Evolutionary conservation across 306 rosid species (phyloP).

Genomic region (Hippophae tibetana): DNA sequence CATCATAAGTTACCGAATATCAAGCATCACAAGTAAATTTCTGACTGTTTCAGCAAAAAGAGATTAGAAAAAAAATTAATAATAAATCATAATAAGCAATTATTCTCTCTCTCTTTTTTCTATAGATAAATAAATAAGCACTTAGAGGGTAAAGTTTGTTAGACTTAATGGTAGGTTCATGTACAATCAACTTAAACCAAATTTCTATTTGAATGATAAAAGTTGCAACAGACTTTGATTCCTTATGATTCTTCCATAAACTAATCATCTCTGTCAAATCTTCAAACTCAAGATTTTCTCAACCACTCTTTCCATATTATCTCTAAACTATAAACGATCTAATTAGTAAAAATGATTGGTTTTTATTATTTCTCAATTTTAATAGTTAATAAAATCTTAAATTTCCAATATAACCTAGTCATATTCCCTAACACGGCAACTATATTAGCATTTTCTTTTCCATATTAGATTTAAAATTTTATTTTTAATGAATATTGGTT

Average conservation of each 20-base stretch:
- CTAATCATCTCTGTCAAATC: slow-evolving; percentile 24
- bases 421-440: too few species aligned
- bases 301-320: slow-evolving; percentile 22
- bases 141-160: not conserved
- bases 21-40: too few species aligned
- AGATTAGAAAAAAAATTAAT: too few species aligned
- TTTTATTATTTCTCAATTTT: not conserved
- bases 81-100: too few species aligned
- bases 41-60: too few species aligned
- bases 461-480: too few species aligned
- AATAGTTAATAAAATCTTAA: too few species aligned
- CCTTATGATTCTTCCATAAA: slow-evolving; percentile 27
- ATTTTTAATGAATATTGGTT: too few species aligned
- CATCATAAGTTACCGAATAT: too few species aligned
- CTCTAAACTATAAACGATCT: slow-evolving; percentile 12
- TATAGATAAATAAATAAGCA: slow-evolving; percentile 8
- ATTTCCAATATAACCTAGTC: too few species aligned
- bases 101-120: not conserved
- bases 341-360: slow-evolving; percentile 10
- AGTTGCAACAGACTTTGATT: slow-evolving; percentile 18
- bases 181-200: slow-evolving; percentile 37
- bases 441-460: too few species aligned
- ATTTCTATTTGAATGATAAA: slow-evolving; percentile 8
- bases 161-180: slow-evolving; percentile 26
- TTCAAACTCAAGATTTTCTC: slow-evolving; percentile 34